Evolutionary conservation across 2,329 filamentous ascomycete genomes (phyloP).

Genomic region (Fusarium humuli): DNA sequence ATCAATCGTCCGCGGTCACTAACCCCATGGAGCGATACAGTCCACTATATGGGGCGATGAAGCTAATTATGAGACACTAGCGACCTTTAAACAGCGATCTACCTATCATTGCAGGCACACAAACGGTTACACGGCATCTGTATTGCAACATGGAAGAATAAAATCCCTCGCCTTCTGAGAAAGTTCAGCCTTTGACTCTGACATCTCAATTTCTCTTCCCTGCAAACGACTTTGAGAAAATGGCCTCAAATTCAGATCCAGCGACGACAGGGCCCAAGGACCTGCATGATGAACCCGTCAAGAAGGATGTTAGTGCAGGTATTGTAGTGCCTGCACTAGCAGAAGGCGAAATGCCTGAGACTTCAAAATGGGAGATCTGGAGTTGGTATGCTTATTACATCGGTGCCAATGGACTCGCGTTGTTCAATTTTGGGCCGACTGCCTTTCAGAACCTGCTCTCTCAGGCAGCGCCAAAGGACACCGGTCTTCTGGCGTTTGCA

Average conservation of each 20-base stretch:
- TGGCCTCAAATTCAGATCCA: conserved; percentile 7
- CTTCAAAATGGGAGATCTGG: conserved; percentile 39
- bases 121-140: conserved; percentile 28
- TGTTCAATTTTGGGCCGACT: conserved; percentile 74
- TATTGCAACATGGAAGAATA: not conserved
- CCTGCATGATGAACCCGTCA: not conserved
- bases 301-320: conserved; percentile 17
- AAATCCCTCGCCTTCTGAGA: conserved; percentile 18
- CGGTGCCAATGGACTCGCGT: conserved; percentile 71
- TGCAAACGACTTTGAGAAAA: not conserved
- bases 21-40: conserved; percentile 7
- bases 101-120: conserved; percentile 8
- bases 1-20: not conserved
- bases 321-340: conserved; percentile 21
- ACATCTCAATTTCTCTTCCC: not conserved
- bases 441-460: conserved; percentile 73
- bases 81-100: conserved; percentile 1
- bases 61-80: conserved; percentile 11
- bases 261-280: not conserved
- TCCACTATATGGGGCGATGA: conserved; percentile 19
- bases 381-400: conserved; percentile 66
- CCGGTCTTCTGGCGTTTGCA: conserved; percentile 64
- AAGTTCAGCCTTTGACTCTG: not conserved
- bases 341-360: conserved; percentile 29
- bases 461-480: conserved; percentile 67